A percentile compares a stretch with the other conserved stretches of the same genome.
Evolutionary conservation across 306 rosid genomes (phyloP).

Genomic region (Begonia masoniana): DNA sequence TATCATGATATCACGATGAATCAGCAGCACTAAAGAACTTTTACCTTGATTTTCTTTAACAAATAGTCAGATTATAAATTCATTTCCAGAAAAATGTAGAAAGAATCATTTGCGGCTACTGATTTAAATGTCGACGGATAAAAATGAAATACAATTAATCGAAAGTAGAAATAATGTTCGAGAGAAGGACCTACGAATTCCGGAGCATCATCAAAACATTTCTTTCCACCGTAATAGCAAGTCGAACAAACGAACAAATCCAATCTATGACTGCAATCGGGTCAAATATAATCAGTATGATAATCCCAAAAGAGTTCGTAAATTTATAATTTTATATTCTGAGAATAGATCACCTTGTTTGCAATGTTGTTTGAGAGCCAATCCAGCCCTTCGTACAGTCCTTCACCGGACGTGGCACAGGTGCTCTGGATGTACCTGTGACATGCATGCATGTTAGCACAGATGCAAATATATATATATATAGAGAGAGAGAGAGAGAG

Average conservation of each 20-base stretch:
- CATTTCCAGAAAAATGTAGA: too few species aligned
- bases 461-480: background rate
- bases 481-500: background rate
- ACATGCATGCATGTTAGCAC: background rate
- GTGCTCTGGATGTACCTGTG: slow-evolving; percentile 89
- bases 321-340: background rate
- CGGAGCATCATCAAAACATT: too few species aligned
- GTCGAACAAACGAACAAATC: background rate
- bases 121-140: too few species aligned
- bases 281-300: background rate
- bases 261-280: background rate
- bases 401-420: slow-evolving; percentile 83
- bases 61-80: too few species aligned
- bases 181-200: too few species aligned
- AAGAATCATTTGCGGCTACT: too few species aligned
- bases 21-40: too few species aligned
- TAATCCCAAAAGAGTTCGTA: background rate
- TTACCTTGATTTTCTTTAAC: too few species aligned
- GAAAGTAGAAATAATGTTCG: too few species aligned
- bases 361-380: slow-evolving; percentile 49
- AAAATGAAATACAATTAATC: too few species aligned
- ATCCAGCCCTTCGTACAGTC: slow-evolving; percentile 78
- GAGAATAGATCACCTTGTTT: background rate
- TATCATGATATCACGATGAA: too few species aligned
- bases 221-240: too few species aligned